Evolutionary conservation across 2,329 filamentous ascomycete genomes (phyloP).

Genomic region (Berkeleyomyces basicola): DNA sequence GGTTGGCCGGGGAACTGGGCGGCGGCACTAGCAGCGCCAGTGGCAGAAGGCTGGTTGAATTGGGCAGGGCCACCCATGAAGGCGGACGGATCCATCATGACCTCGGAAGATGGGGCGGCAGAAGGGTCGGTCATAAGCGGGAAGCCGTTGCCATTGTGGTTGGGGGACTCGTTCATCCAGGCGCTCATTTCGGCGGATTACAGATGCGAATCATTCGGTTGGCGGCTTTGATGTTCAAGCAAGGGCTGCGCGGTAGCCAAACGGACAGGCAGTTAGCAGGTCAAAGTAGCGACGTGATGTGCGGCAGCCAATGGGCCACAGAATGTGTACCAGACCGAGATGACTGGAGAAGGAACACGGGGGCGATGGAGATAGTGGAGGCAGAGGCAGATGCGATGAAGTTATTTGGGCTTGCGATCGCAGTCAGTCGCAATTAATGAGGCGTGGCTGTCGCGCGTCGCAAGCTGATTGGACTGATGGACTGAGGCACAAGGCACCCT

Average conservation of each 20-base stretch:
- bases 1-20: conserved; percentile 39
- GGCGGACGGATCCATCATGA: conserved; percentile 46
- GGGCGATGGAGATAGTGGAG: neutral
- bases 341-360: neutral
- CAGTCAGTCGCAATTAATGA: neutral
- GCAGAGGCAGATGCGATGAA: neutral
- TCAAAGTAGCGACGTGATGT: neutral
- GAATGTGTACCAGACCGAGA: neutral
- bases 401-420: too few species aligned
- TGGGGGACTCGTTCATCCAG: conserved; percentile 57
- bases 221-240: neutral
- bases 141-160: conserved; percentile 55
- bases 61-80: conserved; percentile 41
- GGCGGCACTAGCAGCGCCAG: conserved; percentile 14
- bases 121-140: conserved; percentile 47
- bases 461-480: neutral
- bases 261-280: neutral
- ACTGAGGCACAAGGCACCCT: neutral
- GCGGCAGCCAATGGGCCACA: neutral
- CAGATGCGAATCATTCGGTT: neutral
- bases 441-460: neutral
- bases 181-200: conserved; percentile 36
- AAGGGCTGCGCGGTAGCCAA: neutral
- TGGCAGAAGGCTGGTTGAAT: conserved; percentile 34
- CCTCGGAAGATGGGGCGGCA: conserved; percentile 24